Evolutionary conservation across 371 early-diverging fungal genomes (phyloP), one percentile per base, ranked within the genome.

Genomic region (Zopfochytrium polystomum): DNA sequence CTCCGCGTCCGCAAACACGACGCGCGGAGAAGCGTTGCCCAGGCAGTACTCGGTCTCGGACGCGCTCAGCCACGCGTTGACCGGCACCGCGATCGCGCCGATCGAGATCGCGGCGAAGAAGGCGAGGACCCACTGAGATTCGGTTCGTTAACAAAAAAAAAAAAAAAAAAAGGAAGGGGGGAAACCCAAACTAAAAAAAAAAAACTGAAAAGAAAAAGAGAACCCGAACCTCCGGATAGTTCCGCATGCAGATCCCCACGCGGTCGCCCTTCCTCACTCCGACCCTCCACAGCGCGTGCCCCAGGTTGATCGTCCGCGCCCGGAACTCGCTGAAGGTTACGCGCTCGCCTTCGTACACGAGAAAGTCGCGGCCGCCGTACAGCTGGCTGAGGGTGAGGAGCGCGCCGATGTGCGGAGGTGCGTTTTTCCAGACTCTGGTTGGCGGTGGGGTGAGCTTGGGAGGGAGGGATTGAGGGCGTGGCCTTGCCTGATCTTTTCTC

Each of bases 251-350:
- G 29, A 68, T 25, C 7, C 51, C 68, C 18, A 68, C 60, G 23
- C 68, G 52, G 38, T 59, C 68, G 15, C 68, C 68, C 57, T 58
- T 58, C 48, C 34, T 42, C 29, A 68, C 27, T 25, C 53, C 56
- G 15, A 15, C 15, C 15, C 13, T 44, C 6, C 26, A 13, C 30
- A 68, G 47, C 22, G 52, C 54, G 33, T 58, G 22, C 25, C 58
- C 63, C 3, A 67, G 29, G 26, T 47, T 18, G 26, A 22, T 13
- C 7, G 46, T 54, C 23, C 31, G 15, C 50, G 15, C 43, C 13
- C 42, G 26, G 25, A 54, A 4, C 35, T 67, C 48, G 20, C 25
- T 23, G 58, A 43, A 62, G 9, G 67, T 52, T 3, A 45, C 13
- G 1, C 65, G 25, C 26, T 48, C 47, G 7, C 30, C 45, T 15